These are phyloP conservation scores for Periconia macrospinosa DNA, from an alignment of 2,329 filamentous ascomycete genomes.

Conservation along the genomic window DNA sequence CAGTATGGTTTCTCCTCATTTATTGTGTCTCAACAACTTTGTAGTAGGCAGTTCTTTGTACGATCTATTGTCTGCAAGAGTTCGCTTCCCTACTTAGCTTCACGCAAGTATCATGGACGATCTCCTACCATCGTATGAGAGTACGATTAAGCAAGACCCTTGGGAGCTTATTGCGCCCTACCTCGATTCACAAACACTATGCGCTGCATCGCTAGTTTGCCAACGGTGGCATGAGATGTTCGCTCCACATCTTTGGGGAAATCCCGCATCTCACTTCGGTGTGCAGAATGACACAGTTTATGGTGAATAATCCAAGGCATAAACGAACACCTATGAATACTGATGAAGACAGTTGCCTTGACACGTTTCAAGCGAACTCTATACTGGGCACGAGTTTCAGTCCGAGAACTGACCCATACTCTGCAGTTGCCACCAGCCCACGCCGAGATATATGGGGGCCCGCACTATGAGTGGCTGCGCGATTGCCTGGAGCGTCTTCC, in stretches of 20 bases:
- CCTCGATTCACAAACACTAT: conserved; percentile 59
- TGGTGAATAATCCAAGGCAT: conserved; percentile 32
- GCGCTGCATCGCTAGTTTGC: conserved; percentile 58
- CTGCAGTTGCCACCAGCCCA: conserved; percentile 63
- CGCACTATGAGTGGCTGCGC: conserved; percentile 60
- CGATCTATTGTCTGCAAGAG: not conserved
- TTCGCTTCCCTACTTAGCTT: not conserved
- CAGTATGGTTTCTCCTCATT: not conserved
- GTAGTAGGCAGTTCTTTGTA: not conserved
- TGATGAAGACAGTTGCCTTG: conserved; percentile 52
- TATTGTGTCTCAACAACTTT: not conserved
- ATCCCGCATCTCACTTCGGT: conserved; percentile 64
- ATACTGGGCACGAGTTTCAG: conserved; percentile 54
- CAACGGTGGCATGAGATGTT: conserved; percentile 62
- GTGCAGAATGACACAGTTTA: conserved; percentile 63
- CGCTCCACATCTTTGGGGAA: conserved; percentile 62
- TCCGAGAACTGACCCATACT: conserved; percentile 62
- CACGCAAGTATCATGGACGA: conserved; percentile 52
- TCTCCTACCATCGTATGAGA: conserved; percentile 62
- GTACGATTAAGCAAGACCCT: conserved; percentile 56
- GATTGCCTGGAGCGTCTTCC: conserved; percentile 62
- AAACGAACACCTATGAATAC: not conserved
- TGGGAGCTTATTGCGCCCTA: conserved; percentile 61
- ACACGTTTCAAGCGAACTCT: conserved; percentile 62
- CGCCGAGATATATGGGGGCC: conserved; percentile 63